These are phyloP conservation scores for Basidiobolus meristosporus DNA, from an alignment of 371 early-diverging fungal species.

Conservation along the genomic window DNA sequence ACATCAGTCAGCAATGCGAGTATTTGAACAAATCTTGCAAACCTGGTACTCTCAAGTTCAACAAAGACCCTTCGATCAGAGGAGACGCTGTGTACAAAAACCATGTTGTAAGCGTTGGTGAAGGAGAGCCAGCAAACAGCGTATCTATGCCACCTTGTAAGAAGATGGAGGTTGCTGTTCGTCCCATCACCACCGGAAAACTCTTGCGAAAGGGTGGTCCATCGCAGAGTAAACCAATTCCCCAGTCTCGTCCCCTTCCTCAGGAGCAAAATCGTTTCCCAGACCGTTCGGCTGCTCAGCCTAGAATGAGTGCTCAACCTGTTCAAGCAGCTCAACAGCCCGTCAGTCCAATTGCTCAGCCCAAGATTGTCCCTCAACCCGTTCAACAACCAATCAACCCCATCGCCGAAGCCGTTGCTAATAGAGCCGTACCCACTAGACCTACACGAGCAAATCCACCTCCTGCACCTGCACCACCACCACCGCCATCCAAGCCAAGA, in stretches of 20 bases:
- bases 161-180: constrained; percentile 15
- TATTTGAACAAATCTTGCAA: too few relatives aligned
- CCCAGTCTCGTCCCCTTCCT: not conserved
- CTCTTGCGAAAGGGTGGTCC: constrained; percentile 11
- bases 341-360: too few relatives aligned
- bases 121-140: constrained; percentile 48
- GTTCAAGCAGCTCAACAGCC: constrained; percentile 6
- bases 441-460: constrained; percentile 8
- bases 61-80: constrained; percentile 40
- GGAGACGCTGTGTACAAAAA: constrained; percentile 50
- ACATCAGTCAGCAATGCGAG: constrained; percentile 17
- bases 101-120: constrained; percentile 43
- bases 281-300: constrained; percentile 4
- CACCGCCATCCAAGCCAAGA: constrained; percentile 23
- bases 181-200: constrained; percentile 13
- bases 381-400: too few relatives aligned
- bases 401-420: not conserved
- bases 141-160: constrained; percentile 37
- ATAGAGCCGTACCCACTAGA: constrained; percentile 6
- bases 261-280: constrained; percentile 6
- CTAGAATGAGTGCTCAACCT: constrained; percentile 2
- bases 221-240: constrained; percentile 2
- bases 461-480: constrained; percentile 12
- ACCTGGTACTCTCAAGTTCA: constrained; percentile 49
- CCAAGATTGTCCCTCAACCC: too few relatives aligned